phyloP scores from a whole-genome alignment of 2,329 filamentous ascomycete species.

The Tolypocladium ophioglossoides region DNA sequence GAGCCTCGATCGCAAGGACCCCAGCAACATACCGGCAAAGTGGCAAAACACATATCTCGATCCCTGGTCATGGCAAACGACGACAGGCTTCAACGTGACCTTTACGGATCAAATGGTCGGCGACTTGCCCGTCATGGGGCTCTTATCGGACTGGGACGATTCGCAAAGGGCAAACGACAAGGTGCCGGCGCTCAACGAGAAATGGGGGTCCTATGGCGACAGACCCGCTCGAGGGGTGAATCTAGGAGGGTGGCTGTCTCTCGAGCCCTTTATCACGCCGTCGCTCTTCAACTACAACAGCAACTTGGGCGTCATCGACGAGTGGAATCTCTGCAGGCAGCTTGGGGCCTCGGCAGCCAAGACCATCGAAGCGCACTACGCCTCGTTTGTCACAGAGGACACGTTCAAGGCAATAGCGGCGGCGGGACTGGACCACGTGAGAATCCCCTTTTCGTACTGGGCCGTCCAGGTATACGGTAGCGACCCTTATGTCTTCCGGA shows the following conservation, averaged over 20 bases:
- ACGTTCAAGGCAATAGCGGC: slow-evolving; percentile 76
- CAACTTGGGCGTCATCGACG: slow-evolving; percentile 63
- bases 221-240: slow-evolving; percentile 84
- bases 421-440: slow-evolving; percentile 91
- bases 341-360: slow-evolving; percentile 57
- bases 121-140: slow-evolving; percentile 80
- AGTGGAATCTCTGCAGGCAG: slow-evolving; percentile 66
- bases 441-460: slow-evolving; percentile 95
- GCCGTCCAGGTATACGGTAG: slow-evolving; percentile 73
- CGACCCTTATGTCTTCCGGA: slow-evolving; percentile 80
- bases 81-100: slow-evolving; percentile 83
- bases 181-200: slow-evolving; percentile 65
- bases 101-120: slow-evolving; percentile 82
- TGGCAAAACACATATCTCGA: slow-evolving; percentile 72
- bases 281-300: slow-evolving; percentile 70
- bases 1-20: slow-evolving; percentile 39
- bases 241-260: slow-evolving; percentile 82
- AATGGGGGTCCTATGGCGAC: slow-evolving; percentile 66
- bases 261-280: slow-evolving; percentile 93
- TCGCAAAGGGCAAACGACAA: slow-evolving; percentile 65
- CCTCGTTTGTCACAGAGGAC: slow-evolving; percentile 73
- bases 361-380: slow-evolving; percentile 83
- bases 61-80: slow-evolving; percentile 87
- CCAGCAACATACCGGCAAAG: slow-evolving; percentile 47
- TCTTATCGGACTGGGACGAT: slow-evolving; percentile 81